Base-by-base conservation (phyloP, 805 yeast species). In the Candida pseudoglaebosa region DNA sequence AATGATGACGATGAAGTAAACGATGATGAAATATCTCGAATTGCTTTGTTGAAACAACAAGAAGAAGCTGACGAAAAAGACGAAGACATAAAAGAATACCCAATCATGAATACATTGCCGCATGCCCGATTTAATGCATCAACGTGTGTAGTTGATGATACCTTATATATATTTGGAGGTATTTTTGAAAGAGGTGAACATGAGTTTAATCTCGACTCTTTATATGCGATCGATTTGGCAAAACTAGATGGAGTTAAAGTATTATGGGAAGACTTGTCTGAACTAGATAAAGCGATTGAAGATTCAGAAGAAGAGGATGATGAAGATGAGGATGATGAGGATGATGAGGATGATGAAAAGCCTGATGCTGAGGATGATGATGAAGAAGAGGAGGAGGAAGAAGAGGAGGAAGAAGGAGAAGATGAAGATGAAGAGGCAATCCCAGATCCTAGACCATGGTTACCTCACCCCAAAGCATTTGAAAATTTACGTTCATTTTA, bases 381-480 rank as follows among this genome's bases (percentile, higher is more conserved):
- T 3, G 74, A 67, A 18, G 73, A 67, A 15, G 82, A 67, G n/a
- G 81, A 65, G 7, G 84, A 75, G 15, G 86, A 76, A 18, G 86
- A 75, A n/a, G 86, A 78, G 31, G 89, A 78, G 30, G 83, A 74
- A 31, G 84, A 73, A 30, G 86, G 71, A 10, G 76, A 57, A 2
- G 82, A 70, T 33, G 82, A 70, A 21, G 79, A 71, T 3, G 83
- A 76, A 44, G 80, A 78, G 33, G 86, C 79, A 46, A 76, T 82
- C 49, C 95, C 95, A 13, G 99, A 91, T 61, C 84, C 83, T 32
- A 78, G 95, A 57, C 96, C 99, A 13, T 91, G 96, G 95, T 72
- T 91, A 39, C 97, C 98, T 34, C 97, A 90, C 58, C 99, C 99
- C 24, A 89, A 90, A 54, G 82, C 96, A 5, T 93, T 91, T 53